These are phyloP conservation scores for Xylaria polymorpha DNA, from an alignment of 2,329 filamentous ascomycete genomes.

Conservation along the genomic window DNA sequence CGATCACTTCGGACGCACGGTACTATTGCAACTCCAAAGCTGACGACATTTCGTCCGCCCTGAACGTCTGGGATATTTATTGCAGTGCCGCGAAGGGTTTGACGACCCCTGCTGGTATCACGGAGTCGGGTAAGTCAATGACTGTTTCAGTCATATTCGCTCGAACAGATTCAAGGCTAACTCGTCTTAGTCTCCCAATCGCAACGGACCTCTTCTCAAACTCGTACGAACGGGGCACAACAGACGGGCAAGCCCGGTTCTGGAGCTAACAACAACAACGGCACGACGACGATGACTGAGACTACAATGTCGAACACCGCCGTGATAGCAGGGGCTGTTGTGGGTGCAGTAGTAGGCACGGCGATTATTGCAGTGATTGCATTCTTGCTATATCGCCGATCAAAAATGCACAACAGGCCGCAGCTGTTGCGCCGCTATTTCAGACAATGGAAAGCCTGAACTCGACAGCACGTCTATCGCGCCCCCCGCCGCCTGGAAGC, in stretches of 20 bases:
- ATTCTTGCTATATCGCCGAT: constrained; percentile 52
- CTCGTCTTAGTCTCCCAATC: constrained; percentile 43
- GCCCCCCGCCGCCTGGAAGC: constrained; percentile 30
- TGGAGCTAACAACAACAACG: constrained; percentile 48
- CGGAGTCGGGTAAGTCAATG: constrained; percentile 51
- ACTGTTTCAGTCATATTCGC: constrained; percentile 11
- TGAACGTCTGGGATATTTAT: constrained; percentile 60
- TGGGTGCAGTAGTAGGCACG: constrained; percentile 51
- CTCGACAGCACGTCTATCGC: constrained; percentile 43
- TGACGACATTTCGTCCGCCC: constrained; percentile 59
- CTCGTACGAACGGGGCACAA: constrained; percentile 26
- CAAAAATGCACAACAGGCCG: constrained; percentile 29
- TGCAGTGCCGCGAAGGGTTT: constrained; percentile 61
- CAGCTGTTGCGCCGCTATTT: constrained; percentile 3
- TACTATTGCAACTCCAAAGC: constrained; percentile 58
- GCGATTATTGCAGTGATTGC: constrained; percentile 48
- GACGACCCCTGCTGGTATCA: constrained; percentile 55
- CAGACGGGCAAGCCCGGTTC: constrained; percentile 22
- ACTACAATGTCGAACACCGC: constrained; percentile 39
- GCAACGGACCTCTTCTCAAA: constrained; percentile 42
- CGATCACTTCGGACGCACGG: constrained; percentile 59
- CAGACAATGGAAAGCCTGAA: constrained; percentile 42
- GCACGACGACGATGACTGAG: constrained; percentile 48
- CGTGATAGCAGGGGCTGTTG: constrained; percentile 50
- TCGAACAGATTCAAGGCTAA: constrained; percentile 33